Evolutionary conservation across 1,139 yeast species (phyloP), one percentile per base, ranked within the genome.

Genomic region (Kodamaea sp.): DNA sequence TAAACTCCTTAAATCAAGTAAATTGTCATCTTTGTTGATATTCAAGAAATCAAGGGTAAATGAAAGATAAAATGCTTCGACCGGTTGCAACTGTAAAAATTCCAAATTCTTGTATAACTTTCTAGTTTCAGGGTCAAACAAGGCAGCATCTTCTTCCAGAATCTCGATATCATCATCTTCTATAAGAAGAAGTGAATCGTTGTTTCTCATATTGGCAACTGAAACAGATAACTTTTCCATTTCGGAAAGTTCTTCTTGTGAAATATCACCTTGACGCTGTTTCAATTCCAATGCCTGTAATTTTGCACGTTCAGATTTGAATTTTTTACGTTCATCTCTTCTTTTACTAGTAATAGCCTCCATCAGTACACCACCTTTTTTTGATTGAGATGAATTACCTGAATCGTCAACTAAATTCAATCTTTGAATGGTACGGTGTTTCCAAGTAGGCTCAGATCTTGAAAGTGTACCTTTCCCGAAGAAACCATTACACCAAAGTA

Each of bases 371-470:
- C 82, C 69, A 8, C 79, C 71, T 15, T 63, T 46, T 28, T 15
- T n/a, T 8, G 9, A 11, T 8, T 28, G 15, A 10, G 35, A 22
- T 4, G 20, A 15, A 25, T 56, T 57, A 39, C 62, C 40, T 40
- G 62, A 45, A 8, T 70, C 73, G 10, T 73, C 46, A 8, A 40
- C 47, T 29, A 70, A 61, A 37, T 84, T 68, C 34, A 64, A 50
- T 36, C 84, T 65, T 25, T 73, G 65, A 10, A 48, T 50, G 1
- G 87, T 80, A 39, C 97, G 73, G 9, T 69, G 69, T 34, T 59
- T 62, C 97, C 97, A 92, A 0, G 96, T 80, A 0, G 98, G 96
- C 53, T 92, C 97, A 42, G 95, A 84, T 48, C 99, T 70, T 27
- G 96, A 85, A 36, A 89, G 65, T 4, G 78, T 74, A 2, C 98